Base-by-base conservation (phyloP, 805 yeast species). In the Saccharomycopsis microspora region DNA sequence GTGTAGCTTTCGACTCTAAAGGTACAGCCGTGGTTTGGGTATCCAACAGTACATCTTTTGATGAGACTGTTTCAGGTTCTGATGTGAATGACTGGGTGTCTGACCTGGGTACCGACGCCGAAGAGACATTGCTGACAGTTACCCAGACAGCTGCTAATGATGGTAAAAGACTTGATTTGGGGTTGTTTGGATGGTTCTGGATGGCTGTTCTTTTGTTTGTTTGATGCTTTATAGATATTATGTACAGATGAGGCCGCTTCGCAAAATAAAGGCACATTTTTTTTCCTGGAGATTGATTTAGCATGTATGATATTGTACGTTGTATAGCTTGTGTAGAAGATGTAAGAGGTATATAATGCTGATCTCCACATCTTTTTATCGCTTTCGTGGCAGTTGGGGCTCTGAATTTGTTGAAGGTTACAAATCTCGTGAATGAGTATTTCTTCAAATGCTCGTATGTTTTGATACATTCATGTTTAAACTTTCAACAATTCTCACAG, bases 1-100 rank as follows among this genome's bases (percentile, higher is more conserved):
- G 89, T 61, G 87, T 80, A 43, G 72, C 76, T 5, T 81, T 83
- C 56, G 85, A 75, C 50, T 63, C 74, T 46, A 69, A 70, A 53
- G 87, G 87, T 40, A 68, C 67, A 41, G 80, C 76, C 11, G 63
- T 75, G n/a, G 78, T 79, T 4, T 83, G 80, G 63, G 52, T 81
- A 52, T 72, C 81, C 35, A 72, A 79, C 58, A 60, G 63, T 32
- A 74, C 85, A 33, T 44, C 68, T 1, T 70, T 81, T 52, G 77
- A 71, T 55, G 55, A 58, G 1, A 57, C 70, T n/a, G 57, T 82
- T 32, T 47, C 61, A 9, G 75, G 70, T 27, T 53, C 67, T n/a
- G 69, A 68, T 46, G 57, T 82, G 7, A 57, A 63, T 45, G 43
- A 56, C 1, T 72, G 84, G 76, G 62, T 80, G 1, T 53, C 46